These are phyloP conservation scores for Cutaneotrichosporon cutaneum DNA, from an alignment of 1,284 basidiomycete genomes.

Conservation along the genomic window DNA sequence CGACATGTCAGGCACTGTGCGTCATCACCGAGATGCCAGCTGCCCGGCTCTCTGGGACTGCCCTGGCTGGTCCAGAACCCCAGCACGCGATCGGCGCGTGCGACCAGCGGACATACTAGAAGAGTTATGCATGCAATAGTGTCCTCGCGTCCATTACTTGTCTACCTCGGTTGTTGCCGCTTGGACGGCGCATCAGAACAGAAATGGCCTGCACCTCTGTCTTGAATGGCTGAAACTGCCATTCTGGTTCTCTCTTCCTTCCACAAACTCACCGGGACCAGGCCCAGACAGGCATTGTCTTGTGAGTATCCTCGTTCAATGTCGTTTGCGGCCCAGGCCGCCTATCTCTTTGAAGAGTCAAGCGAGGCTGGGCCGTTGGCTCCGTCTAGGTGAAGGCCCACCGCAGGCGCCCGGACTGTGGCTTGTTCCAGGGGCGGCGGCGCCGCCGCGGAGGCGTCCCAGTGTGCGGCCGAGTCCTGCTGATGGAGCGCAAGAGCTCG, in stretches of 20 bases:
- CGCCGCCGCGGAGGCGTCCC: neutral
- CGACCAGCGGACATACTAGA: too few species aligned
- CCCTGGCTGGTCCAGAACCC: too few species aligned
- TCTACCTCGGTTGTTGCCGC: neutral
- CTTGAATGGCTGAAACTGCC: neutral
- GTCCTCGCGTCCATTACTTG: too few species aligned
- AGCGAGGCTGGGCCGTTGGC: neutral
- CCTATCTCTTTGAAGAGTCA: too few species aligned
- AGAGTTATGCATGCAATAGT: too few species aligned
- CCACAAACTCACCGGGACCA: neutral
- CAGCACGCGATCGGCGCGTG: neutral
- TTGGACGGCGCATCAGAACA: neutral
- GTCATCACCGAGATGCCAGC: too few species aligned
- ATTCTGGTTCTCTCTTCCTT: neutral
- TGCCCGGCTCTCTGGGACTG: too few species aligned
- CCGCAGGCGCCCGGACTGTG: neutral
- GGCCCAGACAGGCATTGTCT: too few species aligned
- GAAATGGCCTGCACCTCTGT: neutral
- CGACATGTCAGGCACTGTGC: too few species aligned
- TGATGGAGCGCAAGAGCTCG: neutral
- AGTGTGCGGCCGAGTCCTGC: neutral
- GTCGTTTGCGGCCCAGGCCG: too few species aligned
- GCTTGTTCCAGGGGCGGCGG: neutral
- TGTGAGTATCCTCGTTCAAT: too few species aligned
- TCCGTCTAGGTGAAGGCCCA: neutral